These are phyloP conservation scores for Trichoderma endophyticum DNA, from an alignment of 2,329 filamentous ascomycete species.

Conservation along the genomic window DNA sequence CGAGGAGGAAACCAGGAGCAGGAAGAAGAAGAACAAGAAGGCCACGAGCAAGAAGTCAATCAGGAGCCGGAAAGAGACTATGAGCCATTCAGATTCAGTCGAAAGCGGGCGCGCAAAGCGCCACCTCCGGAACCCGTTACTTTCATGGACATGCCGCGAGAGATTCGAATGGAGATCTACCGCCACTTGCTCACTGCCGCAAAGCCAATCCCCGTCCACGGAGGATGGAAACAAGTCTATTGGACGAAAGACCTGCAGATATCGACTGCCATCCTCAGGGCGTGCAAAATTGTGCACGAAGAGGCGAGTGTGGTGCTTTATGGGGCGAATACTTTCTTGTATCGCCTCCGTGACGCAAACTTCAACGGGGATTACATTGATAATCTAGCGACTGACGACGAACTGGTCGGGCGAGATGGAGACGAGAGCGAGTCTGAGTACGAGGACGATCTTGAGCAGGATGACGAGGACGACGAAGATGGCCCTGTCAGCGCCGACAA, in stretches of 20 bases:
- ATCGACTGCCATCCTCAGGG: conserved; percentile 36
- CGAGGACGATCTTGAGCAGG: conserved; percentile 19
- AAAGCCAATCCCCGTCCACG: conserved; percentile 33
- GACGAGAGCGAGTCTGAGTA: conserved; percentile 21
- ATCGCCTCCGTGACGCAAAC: conserved; percentile 41
- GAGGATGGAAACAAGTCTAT: conserved; percentile 35
- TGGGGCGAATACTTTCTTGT: conserved; percentile 46
- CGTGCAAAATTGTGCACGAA: conserved; percentile 32
- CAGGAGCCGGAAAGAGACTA: background rate
- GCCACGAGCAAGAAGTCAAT: no score
- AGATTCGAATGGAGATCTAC: conserved; percentile 34
- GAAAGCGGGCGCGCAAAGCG: background rate
- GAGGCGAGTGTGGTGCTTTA: conserved; percentile 45
- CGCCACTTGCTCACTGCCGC: conserved; percentile 31
- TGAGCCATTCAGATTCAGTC: background rate
- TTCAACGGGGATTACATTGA: conserved; percentile 21
- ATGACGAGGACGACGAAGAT: background rate
- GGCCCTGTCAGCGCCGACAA: background rate
- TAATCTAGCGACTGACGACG: conserved; percentile 14
- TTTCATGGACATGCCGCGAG: conserved; percentile 27
- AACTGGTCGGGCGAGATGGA: background rate
- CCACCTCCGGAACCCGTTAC: background rate
- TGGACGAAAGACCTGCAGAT: conserved; percentile 31
- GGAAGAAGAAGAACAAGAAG: background rate
- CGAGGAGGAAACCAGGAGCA: background rate